Conservation (phyloP, 2,329 filamentous ascomycete species). For the Fusarium sp. region DNA sequence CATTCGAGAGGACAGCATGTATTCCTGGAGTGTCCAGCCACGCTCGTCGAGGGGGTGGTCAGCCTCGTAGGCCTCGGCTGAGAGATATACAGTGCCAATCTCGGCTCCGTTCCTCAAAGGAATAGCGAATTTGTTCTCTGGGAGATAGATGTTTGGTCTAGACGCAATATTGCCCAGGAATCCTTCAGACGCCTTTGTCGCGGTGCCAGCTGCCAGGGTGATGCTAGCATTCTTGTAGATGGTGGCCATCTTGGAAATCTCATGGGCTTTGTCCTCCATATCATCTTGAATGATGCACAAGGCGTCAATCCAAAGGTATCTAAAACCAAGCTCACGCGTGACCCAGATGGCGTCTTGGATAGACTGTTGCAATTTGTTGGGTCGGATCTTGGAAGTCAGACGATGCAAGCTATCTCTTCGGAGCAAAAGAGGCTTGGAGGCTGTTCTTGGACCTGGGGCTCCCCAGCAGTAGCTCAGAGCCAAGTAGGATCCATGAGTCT, state of each 20-base stretch:
- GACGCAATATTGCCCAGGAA: background rate
- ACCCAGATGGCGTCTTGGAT: background rate
- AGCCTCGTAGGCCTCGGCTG: background rate
- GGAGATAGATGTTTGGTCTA: background rate
- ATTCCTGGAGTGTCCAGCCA: slow-evolving; percentile 36
- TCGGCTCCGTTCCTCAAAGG: background rate
- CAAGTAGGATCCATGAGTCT: background rate
- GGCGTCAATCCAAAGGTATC: background rate
- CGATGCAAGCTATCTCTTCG: background rate
- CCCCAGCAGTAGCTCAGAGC: slow-evolving; percentile 7
- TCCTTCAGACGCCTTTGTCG: background rate
- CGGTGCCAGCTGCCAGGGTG: background rate
- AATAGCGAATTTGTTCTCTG: background rate
- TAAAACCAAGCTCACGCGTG: background rate
- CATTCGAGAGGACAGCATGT: slow-evolving; percentile 30
- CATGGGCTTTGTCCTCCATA: background rate
- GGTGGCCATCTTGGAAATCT: background rate
- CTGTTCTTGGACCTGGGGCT: background rate
- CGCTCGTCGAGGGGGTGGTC: slow-evolving; percentile 17
- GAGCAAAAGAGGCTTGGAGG: background rate
- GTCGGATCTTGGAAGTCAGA: background rate
- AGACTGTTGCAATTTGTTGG: background rate
- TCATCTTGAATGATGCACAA: background rate
- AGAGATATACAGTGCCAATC: background rate
- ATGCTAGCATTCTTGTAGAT: background rate